Percentiles rank a stretch among this genome's conserved stretches.
Evolutionary conservation across 148 eudicot species (phyloP).

Genomic region (Chenopodium berlandieri): DNA sequence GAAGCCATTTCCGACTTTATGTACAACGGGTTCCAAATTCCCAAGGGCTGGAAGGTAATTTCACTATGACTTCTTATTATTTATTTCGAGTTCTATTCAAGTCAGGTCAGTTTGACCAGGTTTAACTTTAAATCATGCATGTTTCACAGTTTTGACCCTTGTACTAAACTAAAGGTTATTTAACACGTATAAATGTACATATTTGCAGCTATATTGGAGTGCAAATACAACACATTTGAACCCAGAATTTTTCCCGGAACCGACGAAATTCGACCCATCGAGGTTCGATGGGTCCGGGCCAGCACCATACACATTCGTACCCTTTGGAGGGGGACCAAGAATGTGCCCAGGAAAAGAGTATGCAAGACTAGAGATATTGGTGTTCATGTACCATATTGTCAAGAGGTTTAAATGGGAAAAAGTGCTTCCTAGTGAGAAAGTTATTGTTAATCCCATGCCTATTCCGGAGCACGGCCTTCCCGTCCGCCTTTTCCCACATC

Average conservation of each 20-base stretch:
- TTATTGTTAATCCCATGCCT: conserved; percentile 29
- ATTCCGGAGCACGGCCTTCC: conserved; percentile 25
- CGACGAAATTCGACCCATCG: conserved; percentile 23
- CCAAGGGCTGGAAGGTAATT: conserved; percentile 39
- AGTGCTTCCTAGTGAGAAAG: conserved; percentile 19
- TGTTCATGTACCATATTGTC: conserved; percentile 29
- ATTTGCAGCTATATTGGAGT: conserved; percentile 28
- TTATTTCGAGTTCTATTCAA: too few relatives aligned
- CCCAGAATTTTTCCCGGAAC: conserved; percentile 28
- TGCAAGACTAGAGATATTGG: conserved; percentile 30
- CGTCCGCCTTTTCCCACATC: conserved; percentile 19
- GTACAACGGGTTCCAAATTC: conserved; percentile 33
- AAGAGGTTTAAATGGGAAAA: conserved; percentile 33
- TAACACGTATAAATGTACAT: not conserved
- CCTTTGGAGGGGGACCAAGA: conserved; percentile 31
- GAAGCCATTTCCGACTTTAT: conserved; percentile 32
- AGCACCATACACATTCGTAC: conserved; percentile 30
- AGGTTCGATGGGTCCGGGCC: conserved; percentile 29
- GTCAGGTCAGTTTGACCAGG: too few relatives aligned
- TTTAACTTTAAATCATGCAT: not conserved
- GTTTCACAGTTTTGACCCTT: not conserved
- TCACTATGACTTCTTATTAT: too few relatives aligned
- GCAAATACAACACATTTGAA: conserved; percentile 29
- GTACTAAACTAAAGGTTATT: not conserved
- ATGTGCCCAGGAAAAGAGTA: conserved; percentile 34